Evolutionary conservation across 1,284 basidiomycete genomes (phyloP), one percentile per base, ranked within the genome.

Genomic region (Ceratorhiza oryzae-sativae): DNA sequence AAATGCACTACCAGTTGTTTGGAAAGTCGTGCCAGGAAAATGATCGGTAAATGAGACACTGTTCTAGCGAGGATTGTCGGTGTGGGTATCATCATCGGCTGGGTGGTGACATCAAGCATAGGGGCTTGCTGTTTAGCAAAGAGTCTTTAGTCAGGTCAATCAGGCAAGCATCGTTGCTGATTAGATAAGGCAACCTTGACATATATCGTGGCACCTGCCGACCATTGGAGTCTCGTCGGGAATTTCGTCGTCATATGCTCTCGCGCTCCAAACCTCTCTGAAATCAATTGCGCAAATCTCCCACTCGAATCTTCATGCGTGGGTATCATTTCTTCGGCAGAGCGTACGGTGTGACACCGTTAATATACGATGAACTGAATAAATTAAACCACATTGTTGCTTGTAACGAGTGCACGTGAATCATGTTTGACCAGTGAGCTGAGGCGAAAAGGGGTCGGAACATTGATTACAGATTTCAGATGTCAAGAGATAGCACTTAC

Each of bases 401-500:
- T n/a, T 3, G 30, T 46, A 53, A 8, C 62, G 10, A 36, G 49
- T 23, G 20, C 48, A 18, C 23, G n/a, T 27, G 48, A 49, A 56
- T 53, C 34, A 32, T 27, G 45, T 49, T 48, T 23, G 42, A 23
- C 45, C 42, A 12, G 60, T 62, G 25, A 62, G 42, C 60, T 62
- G 25, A 46, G 23, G 42, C 25, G 6, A 13, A 27, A 23, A 15
- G 53, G 53, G 15, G 8, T 8, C 34, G 30, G 18, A 34, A 23
- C 36, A 4, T 41, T 18, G 42, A 27, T 25, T 2, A 15, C 23
- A 48, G 27, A 27, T 15, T 27, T 39, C 34, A 23, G 58, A 62
- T 30, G 9, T 15, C 30, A 62, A n/a, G 58, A 15, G n/a, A 23
- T 25, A 13, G 27, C 6, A 15, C 65, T n/a, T 55, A 74, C 74